Evolutionary conservation across 2,329 filamentous ascomycete species (phyloP).

Genomic region (Pezicula rhizophila): DNA sequence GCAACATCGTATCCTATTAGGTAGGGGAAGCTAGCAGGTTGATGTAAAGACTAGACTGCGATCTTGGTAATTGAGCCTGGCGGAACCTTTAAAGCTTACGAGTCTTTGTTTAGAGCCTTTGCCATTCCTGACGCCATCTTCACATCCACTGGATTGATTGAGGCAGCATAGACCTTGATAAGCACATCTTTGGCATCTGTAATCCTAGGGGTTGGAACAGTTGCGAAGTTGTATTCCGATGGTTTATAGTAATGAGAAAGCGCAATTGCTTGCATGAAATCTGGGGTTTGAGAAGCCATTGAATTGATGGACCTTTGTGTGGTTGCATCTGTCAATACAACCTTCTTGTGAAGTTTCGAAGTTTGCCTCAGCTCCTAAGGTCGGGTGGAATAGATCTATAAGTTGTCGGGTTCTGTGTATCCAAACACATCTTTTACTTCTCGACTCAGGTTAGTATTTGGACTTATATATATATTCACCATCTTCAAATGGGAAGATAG

Average conservation of each 20-base stretch:
- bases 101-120: neutral
- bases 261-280: constrained; percentile 21
- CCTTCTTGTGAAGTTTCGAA: too few species aligned
- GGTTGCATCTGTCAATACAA: too few species aligned
- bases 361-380: too few species aligned
- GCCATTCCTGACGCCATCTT: constrained; percentile 28
- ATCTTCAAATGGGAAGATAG: too few species aligned
- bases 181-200: constrained; percentile 37
- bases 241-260: constrained; percentile 19
- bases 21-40: constrained; percentile 31
- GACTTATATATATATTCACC: too few species aligned
- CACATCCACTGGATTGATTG: constrained; percentile 40
- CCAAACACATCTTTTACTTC: too few species aligned
- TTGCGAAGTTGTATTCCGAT: constrained; percentile 28
- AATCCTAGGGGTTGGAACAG: constrained; percentile 40
- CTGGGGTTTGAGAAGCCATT: constrained; percentile 16
- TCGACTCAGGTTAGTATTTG: too few species aligned
- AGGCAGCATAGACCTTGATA: constrained; percentile 37
- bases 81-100: neutral
- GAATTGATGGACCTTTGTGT: neutral
- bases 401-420: too few species aligned
- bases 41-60: neutral
- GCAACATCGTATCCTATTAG: constrained; percentile 37
- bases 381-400: too few species aligned
- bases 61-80: neutral